Evolutionary conservation across 2,329 filamentous ascomycete species (phyloP).

Genomic region (Ophiocordyceps robertsii): DNA sequence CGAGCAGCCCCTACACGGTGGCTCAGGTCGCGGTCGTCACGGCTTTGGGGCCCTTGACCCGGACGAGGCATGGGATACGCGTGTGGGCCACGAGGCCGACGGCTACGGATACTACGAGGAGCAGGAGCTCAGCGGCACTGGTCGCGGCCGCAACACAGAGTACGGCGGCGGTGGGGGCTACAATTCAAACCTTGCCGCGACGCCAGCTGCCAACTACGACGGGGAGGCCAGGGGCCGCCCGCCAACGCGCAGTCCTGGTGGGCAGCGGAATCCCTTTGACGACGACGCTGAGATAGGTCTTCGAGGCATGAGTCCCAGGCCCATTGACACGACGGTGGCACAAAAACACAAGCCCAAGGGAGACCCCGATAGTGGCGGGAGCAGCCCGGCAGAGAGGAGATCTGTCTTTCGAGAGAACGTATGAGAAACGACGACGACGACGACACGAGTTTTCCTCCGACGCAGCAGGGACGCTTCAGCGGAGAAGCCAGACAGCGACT

Average conservation of each 20-base stretch:
- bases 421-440: slow-evolving; percentile 18
- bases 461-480: neutral
- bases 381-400: slow-evolving; percentile 53
- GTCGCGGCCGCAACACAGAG: slow-evolving; percentile 18
- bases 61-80: slow-evolving; percentile 75
- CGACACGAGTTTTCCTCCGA: neutral
- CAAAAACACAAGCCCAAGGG: slow-evolving; percentile 10
- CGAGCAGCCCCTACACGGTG: slow-evolving; percentile 41
- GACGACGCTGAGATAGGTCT: slow-evolving; percentile 52
- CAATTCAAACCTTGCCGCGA: slow-evolving; percentile 32
- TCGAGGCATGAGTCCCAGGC: slow-evolving; percentile 63
- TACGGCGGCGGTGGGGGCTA: slow-evolving; percentile 27
- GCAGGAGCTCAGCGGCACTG: slow-evolving; percentile 47
- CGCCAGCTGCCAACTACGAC: slow-evolving; percentile 16
- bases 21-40: slow-evolving; percentile 28
- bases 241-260: slow-evolving; percentile 27
- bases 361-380: slow-evolving; percentile 25
- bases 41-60: slow-evolving; percentile 61
- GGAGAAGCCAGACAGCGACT: neutral
- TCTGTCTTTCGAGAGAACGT: slow-evolving; percentile 61
- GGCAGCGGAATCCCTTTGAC: slow-evolving; percentile 52
- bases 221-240: slow-evolving; percentile 26
- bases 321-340: slow-evolving; percentile 39
- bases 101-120: slow-evolving; percentile 62
- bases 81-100: slow-evolving; percentile 63